Evolutionary conservation across 371 early-diverging fungal genomes (phyloP), one percentile per base, ranked within the genome.

Genomic region (Mucor plumbeus): DNA sequence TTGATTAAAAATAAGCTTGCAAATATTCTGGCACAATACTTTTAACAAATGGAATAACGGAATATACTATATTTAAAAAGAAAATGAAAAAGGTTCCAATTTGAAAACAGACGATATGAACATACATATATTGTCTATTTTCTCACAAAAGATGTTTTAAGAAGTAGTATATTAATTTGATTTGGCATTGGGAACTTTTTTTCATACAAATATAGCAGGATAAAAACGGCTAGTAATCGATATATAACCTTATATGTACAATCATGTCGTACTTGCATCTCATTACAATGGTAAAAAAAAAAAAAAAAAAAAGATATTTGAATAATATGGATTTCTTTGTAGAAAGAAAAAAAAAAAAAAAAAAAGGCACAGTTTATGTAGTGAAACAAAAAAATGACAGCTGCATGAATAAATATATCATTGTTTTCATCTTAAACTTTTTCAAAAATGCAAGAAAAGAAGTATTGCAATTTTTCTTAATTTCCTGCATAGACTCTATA

Each of bases 371-470:
- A 5, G 21, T 7, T 11, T 21, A 13, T 21, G 17, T 50, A 50
- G 21, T 50, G 50, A 50, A 50, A 50, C 50, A 50, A 50, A 50
- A 50, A 44, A 44, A 21, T 50, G 50, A 50, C 50, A 50, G 50
- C 50, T 50, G 50, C 50, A 50, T 50, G 17, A 50, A 50, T 11
- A 19, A 21, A 50, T 50, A 26, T 50, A 50, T 4, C 21, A 21
- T 7, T 21, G 21, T 19, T 17, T 19, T 5, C 8, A 19, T 10
- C 26, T 26, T 19, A 38, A 11, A 11, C 11, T 26, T 50, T 21
- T 26, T 21, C 44, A 44, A 44, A 4, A 44, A 17, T 44, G 44
- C n/a, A 50, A 3, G 21, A 50, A 48, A 50, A 11, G 50, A 7
- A 50, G 17, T 13, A 10, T 26, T 50, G 17, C 17, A 2, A 0